Evolutionary conservation across 306 rosid species (phyloP).

Genomic region (Cajanus cajan): DNA sequence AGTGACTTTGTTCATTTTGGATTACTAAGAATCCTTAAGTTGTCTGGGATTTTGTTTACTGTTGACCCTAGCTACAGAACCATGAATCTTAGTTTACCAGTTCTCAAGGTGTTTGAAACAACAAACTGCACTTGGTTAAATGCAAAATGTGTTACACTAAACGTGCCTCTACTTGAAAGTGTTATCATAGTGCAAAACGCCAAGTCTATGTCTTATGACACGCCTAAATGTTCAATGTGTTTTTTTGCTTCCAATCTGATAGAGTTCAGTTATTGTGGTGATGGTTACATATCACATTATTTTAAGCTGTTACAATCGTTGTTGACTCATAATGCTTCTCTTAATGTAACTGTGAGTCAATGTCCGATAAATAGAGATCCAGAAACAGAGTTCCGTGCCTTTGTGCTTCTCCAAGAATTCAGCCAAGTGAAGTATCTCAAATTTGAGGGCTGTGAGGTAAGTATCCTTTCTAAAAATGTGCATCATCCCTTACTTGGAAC

Average conservation of each 20-base stretch:
- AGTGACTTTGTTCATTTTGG: not conserved
- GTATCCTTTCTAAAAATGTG: not conserved
- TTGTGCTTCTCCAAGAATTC: not conserved
- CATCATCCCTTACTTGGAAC: not conserved
- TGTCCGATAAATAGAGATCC: not conserved
- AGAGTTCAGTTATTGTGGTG: not conserved
- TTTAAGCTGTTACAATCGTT: not conserved
- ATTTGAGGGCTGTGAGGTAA: not conserved
- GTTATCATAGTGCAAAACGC: not conserved
- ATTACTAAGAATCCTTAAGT: not conserved
- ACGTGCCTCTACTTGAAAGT: constrained; percentile 7
- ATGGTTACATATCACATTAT: not conserved
- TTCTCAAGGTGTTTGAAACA: not conserved
- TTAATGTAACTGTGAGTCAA: not conserved
- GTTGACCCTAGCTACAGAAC: not conserved
- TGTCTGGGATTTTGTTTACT: not conserved
- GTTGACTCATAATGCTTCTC: not conserved
- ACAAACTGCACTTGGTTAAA: constrained; percentile 4
- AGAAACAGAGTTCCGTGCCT: not conserved
- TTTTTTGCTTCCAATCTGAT: not conserved
- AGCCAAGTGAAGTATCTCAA: not conserved
- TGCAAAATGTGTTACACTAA: not conserved
- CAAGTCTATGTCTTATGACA: not conserved
- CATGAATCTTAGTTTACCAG: not conserved
- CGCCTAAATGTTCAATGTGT: not conserved